Conservation (phyloP, 2,329 filamentous ascomycete species). For the Venturia asperata region DNA sequence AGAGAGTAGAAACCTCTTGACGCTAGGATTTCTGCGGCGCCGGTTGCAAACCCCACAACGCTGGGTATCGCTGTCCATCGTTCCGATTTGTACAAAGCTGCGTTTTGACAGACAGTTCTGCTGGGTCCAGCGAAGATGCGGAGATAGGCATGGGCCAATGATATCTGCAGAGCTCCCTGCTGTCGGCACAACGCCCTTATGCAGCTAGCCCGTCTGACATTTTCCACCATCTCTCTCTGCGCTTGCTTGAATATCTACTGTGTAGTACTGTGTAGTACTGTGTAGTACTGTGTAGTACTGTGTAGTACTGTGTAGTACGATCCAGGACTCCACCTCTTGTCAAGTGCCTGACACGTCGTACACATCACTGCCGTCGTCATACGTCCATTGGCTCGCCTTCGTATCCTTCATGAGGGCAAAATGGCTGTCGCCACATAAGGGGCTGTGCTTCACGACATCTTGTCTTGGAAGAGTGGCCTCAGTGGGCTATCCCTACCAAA, state of each 20-base stretch:
- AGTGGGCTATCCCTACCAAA: slow-evolving; percentile 1
- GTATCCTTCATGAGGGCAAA: neutral
- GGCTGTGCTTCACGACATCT: neutral
- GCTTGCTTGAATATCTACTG: neutral
- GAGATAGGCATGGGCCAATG: neutral
- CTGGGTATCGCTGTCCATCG: neutral
- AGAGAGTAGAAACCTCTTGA: neutral
- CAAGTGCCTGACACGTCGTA: neutral
- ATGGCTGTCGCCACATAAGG: neutral
- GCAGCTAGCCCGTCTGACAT: neutral
- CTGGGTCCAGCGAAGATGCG: neutral
- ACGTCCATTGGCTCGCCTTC: neutral
- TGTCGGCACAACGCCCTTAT: neutral
- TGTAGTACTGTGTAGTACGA: no score
- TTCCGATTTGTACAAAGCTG: neutral
- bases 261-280: no score
- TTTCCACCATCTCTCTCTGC: neutral
- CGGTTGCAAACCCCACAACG: neutral
- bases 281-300: no score
- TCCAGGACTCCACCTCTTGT: neutral
- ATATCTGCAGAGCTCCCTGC: neutral
- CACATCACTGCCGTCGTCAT: neutral
- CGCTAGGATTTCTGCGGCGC: neutral
- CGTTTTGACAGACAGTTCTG: neutral
- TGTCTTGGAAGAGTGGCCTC: neutral